A percentile compares a stretch with the other conserved stretches of the same genome.
Evolutionary conservation across 352 stramenopile species (phyloP).

Genomic region (Globisporangium ultimum): DNA sequence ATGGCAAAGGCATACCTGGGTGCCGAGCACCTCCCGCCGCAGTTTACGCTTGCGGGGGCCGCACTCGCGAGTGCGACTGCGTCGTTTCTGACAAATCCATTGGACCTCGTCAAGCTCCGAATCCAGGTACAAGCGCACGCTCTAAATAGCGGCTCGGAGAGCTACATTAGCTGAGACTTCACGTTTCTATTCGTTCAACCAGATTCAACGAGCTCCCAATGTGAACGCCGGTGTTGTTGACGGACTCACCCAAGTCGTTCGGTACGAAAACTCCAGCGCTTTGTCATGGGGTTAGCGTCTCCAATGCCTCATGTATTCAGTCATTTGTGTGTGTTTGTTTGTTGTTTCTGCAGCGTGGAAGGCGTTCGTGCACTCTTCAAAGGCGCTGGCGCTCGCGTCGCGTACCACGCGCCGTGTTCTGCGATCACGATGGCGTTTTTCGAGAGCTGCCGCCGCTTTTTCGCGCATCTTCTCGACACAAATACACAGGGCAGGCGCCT

Average conservation of each 20-base stretch:
- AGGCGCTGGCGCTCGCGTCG: slow-evolving; percentile 91
- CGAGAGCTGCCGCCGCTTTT: slow-evolving; percentile 83
- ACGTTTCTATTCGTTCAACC: not conserved
- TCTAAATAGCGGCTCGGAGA: not conserved
- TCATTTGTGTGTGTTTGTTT: not conserved
- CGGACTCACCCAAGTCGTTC: slow-evolving; percentile 79
- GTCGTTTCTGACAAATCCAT: slow-evolving; percentile 95
- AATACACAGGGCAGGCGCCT: not conserved
- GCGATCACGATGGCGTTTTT: slow-evolving; percentile 97
- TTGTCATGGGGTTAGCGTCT: not conserved
- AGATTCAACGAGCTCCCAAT: slow-evolving; percentile 39
- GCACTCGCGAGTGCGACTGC: slow-evolving; percentile 87
- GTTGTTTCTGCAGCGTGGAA: slow-evolving; percentile 50
- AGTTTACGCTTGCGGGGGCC: slow-evolving; percentile 65
- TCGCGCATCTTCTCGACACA: slow-evolving; percentile 33
- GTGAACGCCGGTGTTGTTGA: slow-evolving; percentile 82
- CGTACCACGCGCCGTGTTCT: slow-evolving; percentile 95
- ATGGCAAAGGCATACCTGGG: slow-evolving; percentile 29
- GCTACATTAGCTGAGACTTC: no score
- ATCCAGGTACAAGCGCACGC: slow-evolving; percentile 77
- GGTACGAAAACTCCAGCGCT: slow-evolving; percentile 18
- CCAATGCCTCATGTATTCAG: not conserved
- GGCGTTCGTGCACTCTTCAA: slow-evolving; percentile 92
- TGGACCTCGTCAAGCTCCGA: slow-evolving; percentile 96
- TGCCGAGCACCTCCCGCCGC: slow-evolving; percentile 41